Evolutionary conservation across 169 alveolate genomes (phyloP), one percentile per base, ranked within the genome.

Genomic region (Plasmodium knowlesi): DNA sequence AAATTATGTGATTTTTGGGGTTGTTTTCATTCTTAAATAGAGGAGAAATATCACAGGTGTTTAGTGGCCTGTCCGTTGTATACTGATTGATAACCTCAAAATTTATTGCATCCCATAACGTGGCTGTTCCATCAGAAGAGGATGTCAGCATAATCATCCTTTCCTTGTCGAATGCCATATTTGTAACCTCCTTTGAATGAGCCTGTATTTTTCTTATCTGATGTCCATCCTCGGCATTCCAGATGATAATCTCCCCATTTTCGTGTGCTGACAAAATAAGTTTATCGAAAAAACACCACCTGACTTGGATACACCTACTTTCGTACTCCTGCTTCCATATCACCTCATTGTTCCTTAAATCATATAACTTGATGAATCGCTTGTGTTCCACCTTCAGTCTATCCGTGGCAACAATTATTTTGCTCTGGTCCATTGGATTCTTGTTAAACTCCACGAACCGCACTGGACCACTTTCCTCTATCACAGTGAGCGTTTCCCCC

Each of bases 201-300:
- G 98, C 98, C 53, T 96, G 97, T 78, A 97, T 72, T 78, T 86
- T 95, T 39, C 86, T 92, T 37, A 97, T 73, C 43, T 95, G 96
- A 61, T 84, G 96, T 16, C 98, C 98, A 73, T 93, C 95, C 76
- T 88, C 84, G 4, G 98, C 96, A 72, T 95, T 93, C 98, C 98
- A 97, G 28, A 97, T 97, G 92, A 93, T 88, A 14, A 97, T 95
- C 30, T 94, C 94, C 1, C 99, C 99, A 94, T 97, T 97, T 67
- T 98, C 99, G 94, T 98, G 99, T 30, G 97, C 96, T 0, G 98
- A 96, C 39, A 98, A 95, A 43, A 98, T 95, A 61, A 96, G 94
- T 82, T 96, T 96, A 85, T 98, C 99, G 83, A 97, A 96, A 74
- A 98, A 96, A 67, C 99, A 98, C 99, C 99, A 98, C 76, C 97